Conservation (phyloP, 2,329 filamentous ascomycete species). For the Aureobasidium sp. region DNA sequence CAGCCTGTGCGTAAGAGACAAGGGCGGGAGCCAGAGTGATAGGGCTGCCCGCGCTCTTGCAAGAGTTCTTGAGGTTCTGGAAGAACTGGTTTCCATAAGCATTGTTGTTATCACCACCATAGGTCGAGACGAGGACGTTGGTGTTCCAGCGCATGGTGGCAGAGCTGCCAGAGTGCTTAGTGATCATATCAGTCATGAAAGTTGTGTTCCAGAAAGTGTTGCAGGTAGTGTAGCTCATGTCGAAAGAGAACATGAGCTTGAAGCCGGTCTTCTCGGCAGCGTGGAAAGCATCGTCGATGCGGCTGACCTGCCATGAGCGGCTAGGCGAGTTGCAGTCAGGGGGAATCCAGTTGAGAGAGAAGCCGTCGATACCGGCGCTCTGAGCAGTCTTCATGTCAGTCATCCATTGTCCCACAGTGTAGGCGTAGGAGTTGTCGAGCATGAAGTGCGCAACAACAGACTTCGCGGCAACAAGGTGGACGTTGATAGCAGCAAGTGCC, state of each 20-base stretch:
- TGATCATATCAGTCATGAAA: conserved; percentile 27
- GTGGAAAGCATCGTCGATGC: conserved; percentile 28
- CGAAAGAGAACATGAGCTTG: conserved; percentile 31
- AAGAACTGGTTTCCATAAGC: conserved; percentile 30
- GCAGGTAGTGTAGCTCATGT: conserved; percentile 30
- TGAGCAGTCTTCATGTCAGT: conserved; percentile 26
- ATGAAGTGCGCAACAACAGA: conserved; percentile 30
- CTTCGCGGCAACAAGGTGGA: conserved; percentile 21
- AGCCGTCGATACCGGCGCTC: conserved; percentile 28
- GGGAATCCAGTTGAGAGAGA: conserved; percentile 30
- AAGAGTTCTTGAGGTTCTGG: conserved; percentile 24
- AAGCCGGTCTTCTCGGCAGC: conserved; percentile 27
- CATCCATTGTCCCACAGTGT: conserved; percentile 26
- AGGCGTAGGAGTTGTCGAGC: conserved; percentile 28
- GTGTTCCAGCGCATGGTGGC: conserved; percentile 29
- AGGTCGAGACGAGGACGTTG: conserved; percentile 30
- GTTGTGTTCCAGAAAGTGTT: conserved; percentile 29
- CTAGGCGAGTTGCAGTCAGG: conserved; percentile 25
- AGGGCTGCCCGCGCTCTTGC: conserved; percentile 21
- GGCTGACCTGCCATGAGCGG: conserved; percentile 25
- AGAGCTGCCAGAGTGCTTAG: conserved; percentile 24
- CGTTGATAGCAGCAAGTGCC: conserved; percentile 17
- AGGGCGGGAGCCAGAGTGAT: conserved; percentile 28
- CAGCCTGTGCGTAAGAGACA: conserved; percentile 24
- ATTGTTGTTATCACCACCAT: conserved; percentile 25